Evolutionary conservation across 2,329 filamentous ascomycete genomes (phyloP).

Genomic region (Fusarium anguioides): DNA sequence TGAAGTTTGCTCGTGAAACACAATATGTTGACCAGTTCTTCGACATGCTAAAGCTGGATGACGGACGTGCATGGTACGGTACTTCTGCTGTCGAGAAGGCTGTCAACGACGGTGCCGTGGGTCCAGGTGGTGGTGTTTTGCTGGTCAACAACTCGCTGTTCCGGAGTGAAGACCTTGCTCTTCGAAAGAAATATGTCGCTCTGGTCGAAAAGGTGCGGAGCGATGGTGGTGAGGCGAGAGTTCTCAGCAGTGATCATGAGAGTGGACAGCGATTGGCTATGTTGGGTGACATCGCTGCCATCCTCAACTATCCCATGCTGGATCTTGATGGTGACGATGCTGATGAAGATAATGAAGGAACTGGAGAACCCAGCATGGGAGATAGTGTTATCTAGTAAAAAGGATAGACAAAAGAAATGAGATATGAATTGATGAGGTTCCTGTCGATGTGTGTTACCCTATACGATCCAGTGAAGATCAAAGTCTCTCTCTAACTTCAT

Average conservation of each 20-base stretch:
- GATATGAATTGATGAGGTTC: conserved; percentile 6
- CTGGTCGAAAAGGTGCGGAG: conserved; percentile 90
- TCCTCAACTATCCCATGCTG: conserved; percentile 87
- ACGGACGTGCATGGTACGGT: conserved; percentile 92
- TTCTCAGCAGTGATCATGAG: conserved; percentile 95
- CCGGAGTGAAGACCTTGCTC: conserved; percentile 80
- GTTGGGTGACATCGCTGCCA: conserved; percentile 87
- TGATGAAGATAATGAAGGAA: conserved; percentile 51
- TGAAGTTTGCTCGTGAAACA: conserved; percentile 88
- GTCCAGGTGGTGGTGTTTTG: conserved; percentile 78
- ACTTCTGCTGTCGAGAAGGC: conserved; percentile 83
- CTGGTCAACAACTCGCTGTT: conserved; percentile 91
- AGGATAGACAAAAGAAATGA: conserved; percentile 14
- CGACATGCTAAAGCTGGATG: conserved; percentile 81
- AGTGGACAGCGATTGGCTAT: conserved; percentile 87
- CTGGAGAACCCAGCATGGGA: conserved; percentile 27
- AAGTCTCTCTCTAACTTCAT: background rate
- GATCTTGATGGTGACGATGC: conserved; percentile 80
- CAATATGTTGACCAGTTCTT: conserved; percentile 87
- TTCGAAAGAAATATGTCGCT: conserved; percentile 81
- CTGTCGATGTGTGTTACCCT: conserved; percentile 7
- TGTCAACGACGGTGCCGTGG: conserved; percentile 87
- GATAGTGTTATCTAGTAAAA: conserved; percentile 50
- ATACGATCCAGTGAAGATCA: background rate
- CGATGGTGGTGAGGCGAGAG: conserved; percentile 85